phyloP scores from a whole-genome alignment of 1,284 basidiomycete genomes.

The Papiliotrema laurentii region DNA sequence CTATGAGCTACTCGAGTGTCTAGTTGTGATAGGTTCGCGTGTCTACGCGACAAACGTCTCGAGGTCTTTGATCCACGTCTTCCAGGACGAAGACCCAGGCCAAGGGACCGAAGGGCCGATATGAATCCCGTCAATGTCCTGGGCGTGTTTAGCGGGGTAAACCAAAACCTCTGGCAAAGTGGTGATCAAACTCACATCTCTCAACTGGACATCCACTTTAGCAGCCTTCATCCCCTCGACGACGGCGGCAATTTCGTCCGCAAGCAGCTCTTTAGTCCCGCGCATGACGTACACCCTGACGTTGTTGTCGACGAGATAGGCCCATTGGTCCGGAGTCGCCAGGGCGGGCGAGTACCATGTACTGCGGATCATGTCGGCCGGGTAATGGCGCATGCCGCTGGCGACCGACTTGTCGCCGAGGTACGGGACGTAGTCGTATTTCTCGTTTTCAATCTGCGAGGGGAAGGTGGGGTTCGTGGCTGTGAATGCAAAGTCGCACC shows the following conservation, averaged over 20 bases:
- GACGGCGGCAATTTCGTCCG: slow-evolving; percentile 23
- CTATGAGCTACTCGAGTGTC: no score
- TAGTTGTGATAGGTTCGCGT: no score
- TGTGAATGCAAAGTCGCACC: slow-evolving; percentile 51
- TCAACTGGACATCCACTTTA: slow-evolving; percentile 18
- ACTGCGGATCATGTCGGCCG: background rate
- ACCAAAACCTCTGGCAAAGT: background rate
- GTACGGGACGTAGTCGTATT: slow-evolving; percentile 7
- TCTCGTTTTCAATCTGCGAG: slow-evolving; percentile 4
- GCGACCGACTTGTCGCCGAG: slow-evolving; percentile 4
- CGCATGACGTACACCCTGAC: slow-evolving; percentile 20
- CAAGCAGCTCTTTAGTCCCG: slow-evolving; percentile 31
- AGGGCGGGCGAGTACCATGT: slow-evolving; percentile 23
- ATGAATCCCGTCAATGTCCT: slow-evolving; percentile 6
- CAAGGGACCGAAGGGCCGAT: slow-evolving; percentile 1
- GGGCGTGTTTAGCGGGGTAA: background rate
- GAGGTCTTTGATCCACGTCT: slow-evolving; percentile 1
- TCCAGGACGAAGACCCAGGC: background rate
- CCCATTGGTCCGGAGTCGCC: slow-evolving; percentile 14
- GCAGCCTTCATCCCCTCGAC: slow-evolving; percentile 22
- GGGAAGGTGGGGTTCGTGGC: slow-evolving; percentile 5
- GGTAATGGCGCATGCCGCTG: slow-evolving; percentile 12
- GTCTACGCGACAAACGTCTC: background rate
- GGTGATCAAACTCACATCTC: slow-evolving; percentile 6
- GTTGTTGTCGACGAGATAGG: slow-evolving; percentile 9